Evolutionary conservation across 2,329 filamentous ascomycete species (phyloP).

Genomic region (Dendrostoma leiphaemia): DNA sequence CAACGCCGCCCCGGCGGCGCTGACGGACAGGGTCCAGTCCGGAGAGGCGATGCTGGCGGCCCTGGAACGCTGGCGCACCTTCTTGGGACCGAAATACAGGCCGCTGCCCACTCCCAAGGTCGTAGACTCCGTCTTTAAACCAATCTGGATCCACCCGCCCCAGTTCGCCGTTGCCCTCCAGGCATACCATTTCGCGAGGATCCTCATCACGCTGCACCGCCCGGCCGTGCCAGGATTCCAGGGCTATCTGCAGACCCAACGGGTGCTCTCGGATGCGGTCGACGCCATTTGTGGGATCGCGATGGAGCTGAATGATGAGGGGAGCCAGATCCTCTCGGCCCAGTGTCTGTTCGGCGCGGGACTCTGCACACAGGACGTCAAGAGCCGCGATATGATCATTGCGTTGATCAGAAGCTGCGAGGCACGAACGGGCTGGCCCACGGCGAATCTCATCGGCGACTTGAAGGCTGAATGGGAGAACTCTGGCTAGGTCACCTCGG

Average conservation of each 20-base stretch:
- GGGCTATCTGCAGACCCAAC: slow-evolving; percentile 40
- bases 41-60: slow-evolving; percentile 24
- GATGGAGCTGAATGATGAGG: slow-evolving; percentile 38
- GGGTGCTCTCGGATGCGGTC: slow-evolving; percentile 43
- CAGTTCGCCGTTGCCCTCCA: slow-evolving; percentile 46
- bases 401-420: slow-evolving; percentile 36
- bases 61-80: slow-evolving; percentile 28
- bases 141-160: slow-evolving; percentile 50
- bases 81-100: slow-evolving; percentile 36
- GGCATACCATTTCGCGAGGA: slow-evolving; percentile 49
- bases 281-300: slow-evolving; percentile 50
- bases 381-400: slow-evolving; percentile 34
- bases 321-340: slow-evolving; percentile 40
- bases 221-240: slow-evolving; percentile 48
- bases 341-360: slow-evolving; percentile 43
- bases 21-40: slow-evolving; percentile 10
- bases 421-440: slow-evolving; percentile 39
- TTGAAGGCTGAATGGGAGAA: slow-evolving; percentile 29
- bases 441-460: slow-evolving; percentile 28
- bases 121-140: slow-evolving; percentile 35
- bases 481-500: not conserved
- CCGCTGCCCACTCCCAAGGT: slow-evolving; percentile 33
- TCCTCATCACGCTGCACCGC: slow-evolving; percentile 51
- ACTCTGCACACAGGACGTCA: slow-evolving; percentile 36
- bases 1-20: slow-evolving; percentile 9